phyloP scores from a whole-genome alignment of 495 filamentous ascomycete species.

The Glutinoglossum americanum region DNA sequence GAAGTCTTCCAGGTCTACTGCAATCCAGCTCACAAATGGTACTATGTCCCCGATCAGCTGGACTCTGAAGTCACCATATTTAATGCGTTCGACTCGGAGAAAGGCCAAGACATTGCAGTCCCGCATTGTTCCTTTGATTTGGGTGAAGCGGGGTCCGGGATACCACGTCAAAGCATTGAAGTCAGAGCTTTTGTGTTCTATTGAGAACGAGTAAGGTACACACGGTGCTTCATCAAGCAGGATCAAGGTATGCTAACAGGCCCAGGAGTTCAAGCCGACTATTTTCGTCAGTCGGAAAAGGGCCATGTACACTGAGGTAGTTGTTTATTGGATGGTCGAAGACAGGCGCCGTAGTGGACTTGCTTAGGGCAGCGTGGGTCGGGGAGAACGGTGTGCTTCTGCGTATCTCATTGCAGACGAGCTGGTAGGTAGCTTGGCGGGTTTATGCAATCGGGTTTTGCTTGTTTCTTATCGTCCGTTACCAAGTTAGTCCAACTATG shows the following conservation, averaged over 20 bases:
- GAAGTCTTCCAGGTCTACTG: conserved; percentile 5
- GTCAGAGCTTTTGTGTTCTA: conserved; percentile 7
- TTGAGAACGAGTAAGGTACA: no score
- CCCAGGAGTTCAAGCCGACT: no score
- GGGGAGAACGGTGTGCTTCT: neutral
- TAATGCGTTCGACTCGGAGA: conserved; percentile 4
- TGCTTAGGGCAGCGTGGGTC: no score
- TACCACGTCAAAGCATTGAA: conserved; percentile 5
- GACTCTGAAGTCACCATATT: conserved; percentile 7
- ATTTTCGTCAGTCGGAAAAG: no score
- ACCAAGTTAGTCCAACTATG: neutral
- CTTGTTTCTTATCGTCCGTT: neutral
- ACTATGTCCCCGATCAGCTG: conserved; percentile 5
- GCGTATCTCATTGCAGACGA: neutral
- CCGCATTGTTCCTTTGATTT: conserved; percentile 7
- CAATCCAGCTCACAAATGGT: conserved; percentile 6
- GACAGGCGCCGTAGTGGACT: no score
- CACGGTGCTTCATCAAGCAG: no score
- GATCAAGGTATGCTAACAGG: no score
- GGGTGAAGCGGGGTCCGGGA: conserved; percentile 2
- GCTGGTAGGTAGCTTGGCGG: neutral
- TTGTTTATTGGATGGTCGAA: no score
- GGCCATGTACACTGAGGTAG: no score
- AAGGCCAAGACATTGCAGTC: conserved; percentile 3
- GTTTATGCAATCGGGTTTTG: neutral